These are phyloP conservation scores for Spathaspora girioi DNA, from an alignment of 805 yeast genomes.

Conservation along the genomic window DNA sequence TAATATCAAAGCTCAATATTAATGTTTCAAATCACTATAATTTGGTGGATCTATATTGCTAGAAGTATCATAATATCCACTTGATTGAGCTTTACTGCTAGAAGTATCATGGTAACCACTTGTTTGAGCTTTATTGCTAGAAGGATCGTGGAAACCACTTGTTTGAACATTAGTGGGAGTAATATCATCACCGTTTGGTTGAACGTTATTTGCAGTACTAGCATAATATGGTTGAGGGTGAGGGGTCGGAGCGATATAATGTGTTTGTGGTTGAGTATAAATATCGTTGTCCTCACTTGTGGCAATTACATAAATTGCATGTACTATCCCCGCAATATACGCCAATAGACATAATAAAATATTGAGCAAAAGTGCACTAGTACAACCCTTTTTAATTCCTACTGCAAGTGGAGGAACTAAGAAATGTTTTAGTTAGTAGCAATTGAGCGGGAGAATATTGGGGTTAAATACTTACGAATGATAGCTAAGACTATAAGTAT, in stretches of 20 bases:
- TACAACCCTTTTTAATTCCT: conserved; percentile 67
- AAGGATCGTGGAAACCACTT: too few species aligned
- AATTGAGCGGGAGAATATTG: neutral
- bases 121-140: too few species aligned
- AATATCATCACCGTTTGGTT: too few species aligned
- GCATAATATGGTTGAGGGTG: conserved; percentile 13
- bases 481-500: conserved; percentile 65
- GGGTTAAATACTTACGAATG: conserved; percentile 24
- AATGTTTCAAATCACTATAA: too few species aligned
- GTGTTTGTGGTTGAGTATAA: too few species aligned
- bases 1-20: too few species aligned
- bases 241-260: conserved; percentile 20
- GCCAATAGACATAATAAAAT: conserved; percentile 69
- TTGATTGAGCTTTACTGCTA: too few species aligned
- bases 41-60: too few species aligned
- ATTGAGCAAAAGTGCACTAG: conserved; percentile 68
- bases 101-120: too few species aligned
- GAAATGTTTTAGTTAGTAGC: conserved; percentile 6
- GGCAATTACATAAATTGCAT: conserved; percentile 74
- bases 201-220: neutral
- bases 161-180: too few species aligned
- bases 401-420: conserved; percentile 77
- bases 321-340: conserved; percentile 73
- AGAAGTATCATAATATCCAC: too few species aligned
- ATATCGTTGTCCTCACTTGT: conserved; percentile 52